phyloP scores from a whole-genome alignment of 306 rosid species.

The Dicorynia guianensis region DNA sequence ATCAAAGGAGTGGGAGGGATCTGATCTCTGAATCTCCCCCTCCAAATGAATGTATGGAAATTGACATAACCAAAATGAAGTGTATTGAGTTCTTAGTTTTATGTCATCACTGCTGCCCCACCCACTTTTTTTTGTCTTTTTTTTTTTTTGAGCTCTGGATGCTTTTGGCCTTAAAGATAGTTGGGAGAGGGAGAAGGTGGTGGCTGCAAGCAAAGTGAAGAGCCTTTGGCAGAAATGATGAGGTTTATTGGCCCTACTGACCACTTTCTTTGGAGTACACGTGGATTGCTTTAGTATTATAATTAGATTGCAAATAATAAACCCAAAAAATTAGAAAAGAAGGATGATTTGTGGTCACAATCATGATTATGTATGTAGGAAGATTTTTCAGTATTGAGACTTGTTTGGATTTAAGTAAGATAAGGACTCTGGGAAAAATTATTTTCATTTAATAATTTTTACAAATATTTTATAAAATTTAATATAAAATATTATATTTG shows the following conservation, averaged over 20 bases:
- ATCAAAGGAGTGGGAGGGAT: neutral
- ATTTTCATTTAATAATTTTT: no score
- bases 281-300: constrained; percentile 17
- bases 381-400: neutral
- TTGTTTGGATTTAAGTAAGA: neutral
- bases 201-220: constrained; percentile 1
- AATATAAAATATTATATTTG: no score
- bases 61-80: constrained; percentile 27
- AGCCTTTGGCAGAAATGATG: neutral
- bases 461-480: no score
- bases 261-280: constrained; percentile 28
- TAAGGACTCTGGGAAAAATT: neutral
- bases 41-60: constrained; percentile 28
- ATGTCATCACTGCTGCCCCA: constrained; percentile 6
- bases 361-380: neutral
- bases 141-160: no score
- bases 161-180: neutral
- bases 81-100: constrained; percentile 21
- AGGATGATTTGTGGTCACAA: neutral
- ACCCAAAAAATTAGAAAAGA: neutral
- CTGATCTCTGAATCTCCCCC: constrained; percentile 3
- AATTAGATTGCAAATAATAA: neutral
- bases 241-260: constrained; percentile 1
- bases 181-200: neutral
- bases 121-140: neutral